Evolutionary conservation across 1,284 basidiomycete species (phyloP).

Genomic region (Ceratobasidium sp.): DNA sequence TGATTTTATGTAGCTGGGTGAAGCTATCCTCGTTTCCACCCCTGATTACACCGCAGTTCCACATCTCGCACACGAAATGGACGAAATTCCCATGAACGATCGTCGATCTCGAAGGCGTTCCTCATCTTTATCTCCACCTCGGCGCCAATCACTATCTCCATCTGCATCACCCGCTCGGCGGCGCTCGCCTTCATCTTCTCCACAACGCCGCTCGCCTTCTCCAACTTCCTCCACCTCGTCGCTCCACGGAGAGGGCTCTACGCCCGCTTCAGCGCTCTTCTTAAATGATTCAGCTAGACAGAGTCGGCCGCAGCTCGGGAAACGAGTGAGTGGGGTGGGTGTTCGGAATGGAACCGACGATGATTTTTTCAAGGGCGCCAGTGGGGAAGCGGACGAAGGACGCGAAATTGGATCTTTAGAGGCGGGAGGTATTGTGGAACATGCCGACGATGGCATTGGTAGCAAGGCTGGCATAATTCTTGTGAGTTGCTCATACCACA

Average conservation of each 20-base stretch:
- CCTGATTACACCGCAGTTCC: constrained; percentile 37
- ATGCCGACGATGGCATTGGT: constrained; percentile 60
- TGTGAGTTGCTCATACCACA: constrained; percentile 58
- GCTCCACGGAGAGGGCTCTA: constrained; percentile 8
- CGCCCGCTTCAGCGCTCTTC: constrained; percentile 33
- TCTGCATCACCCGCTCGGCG: constrained; percentile 4
- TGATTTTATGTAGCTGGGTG: constrained; percentile 40
- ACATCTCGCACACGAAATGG: constrained; percentile 13
- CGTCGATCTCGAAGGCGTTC: constrained; percentile 27
- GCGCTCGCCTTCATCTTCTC: not conserved
- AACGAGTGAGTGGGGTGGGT: constrained; percentile 36
- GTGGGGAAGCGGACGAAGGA: constrained; percentile 14
- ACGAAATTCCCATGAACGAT: constrained; percentile 42
- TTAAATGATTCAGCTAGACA: constrained; percentile 19
- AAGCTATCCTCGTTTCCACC: constrained; percentile 43
- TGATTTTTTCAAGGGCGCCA: constrained; percentile 1
- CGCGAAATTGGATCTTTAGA: constrained; percentile 35
- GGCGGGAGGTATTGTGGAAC: constrained; percentile 34
- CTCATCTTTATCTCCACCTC: constrained; percentile 15
- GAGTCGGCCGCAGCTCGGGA: constrained; percentile 27
- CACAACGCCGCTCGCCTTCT: not conserved
- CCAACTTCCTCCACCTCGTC: constrained; percentile 20
- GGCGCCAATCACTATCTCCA: constrained; percentile 9
- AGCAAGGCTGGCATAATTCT: constrained; percentile 91
- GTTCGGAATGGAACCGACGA: constrained; percentile 34